These are phyloP conservation scores for Gossypium mustelinum DNA, from an alignment of 345 rosid species.

Conservation along the genomic window DNA sequence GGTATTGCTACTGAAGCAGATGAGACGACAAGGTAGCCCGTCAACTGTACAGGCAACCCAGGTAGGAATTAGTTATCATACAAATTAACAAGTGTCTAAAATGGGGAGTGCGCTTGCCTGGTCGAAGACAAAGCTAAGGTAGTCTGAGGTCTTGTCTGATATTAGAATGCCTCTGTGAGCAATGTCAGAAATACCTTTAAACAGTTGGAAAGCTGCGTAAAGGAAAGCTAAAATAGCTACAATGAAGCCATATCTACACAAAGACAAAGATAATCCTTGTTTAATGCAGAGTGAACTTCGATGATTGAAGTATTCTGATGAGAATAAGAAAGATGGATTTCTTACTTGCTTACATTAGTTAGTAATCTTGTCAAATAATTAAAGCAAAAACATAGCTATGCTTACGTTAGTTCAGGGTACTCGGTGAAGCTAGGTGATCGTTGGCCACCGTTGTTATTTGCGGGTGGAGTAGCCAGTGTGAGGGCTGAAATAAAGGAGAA, in stretches of 20 bases:
- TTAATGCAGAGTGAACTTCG: not conserved
- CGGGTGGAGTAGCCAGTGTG: constrained; percentile 38
- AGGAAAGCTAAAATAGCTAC: constrained; percentile 40
- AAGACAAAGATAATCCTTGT: not conserved
- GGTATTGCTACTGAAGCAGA: constrained; percentile 53
- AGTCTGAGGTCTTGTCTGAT: constrained; percentile 60
- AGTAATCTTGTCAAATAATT: not conserved
- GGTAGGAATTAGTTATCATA: constrained; percentile 13
- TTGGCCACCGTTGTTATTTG: constrained; percentile 26
- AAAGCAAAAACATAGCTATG: constrained; percentile 1
- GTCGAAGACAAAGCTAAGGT: constrained; percentile 60
- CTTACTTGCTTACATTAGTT: not conserved
- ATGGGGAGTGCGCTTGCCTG: constrained; percentile 35
- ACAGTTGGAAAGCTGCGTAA: constrained; percentile 63
- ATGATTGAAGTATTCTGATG: not conserved
- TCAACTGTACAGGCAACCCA: constrained; percentile 31
- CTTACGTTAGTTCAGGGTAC: constrained; percentile 58
- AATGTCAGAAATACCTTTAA: constrained; percentile 64
- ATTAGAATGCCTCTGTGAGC: constrained; percentile 58
- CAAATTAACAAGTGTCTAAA: no score
- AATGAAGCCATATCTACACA: constrained; percentile 58
- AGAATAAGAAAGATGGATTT: not conserved
- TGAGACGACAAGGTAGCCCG: constrained; percentile 61
- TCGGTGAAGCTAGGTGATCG: constrained; percentile 39
- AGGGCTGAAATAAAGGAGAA: constrained; percentile 63